phyloP scores from a whole-genome alignment of 1,284 basidiomycete genomes.

The Trichosporon sp. region DNA sequence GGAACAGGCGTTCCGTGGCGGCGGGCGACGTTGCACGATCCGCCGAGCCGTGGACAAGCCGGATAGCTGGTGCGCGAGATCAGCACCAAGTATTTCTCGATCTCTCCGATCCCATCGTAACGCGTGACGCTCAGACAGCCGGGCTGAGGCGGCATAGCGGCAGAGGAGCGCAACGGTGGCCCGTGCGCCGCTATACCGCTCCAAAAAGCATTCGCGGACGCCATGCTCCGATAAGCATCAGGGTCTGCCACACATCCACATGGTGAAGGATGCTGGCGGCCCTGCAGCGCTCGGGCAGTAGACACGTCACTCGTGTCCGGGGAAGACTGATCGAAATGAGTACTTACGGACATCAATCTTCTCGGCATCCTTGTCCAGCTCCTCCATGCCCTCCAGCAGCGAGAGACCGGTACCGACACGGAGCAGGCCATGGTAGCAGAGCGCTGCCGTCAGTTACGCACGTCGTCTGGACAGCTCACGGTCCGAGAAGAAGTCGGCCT shows the following conservation, averaged over 20 bases:
- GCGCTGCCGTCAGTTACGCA: slow-evolving; percentile 27
- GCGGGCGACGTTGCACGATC: slow-evolving; percentile 52
- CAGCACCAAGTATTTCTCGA: too few relatives aligned
- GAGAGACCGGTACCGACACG: slow-evolving; percentile 53
- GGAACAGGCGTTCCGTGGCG: slow-evolving; percentile 49
- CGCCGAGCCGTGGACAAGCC: slow-evolving; percentile 52
- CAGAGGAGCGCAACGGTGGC: not conserved
- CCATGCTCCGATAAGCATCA: not conserved
- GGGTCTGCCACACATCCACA: not conserved
- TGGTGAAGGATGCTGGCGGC: not conserved
- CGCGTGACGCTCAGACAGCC: not conserved
- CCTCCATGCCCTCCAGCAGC: slow-evolving; percentile 50
- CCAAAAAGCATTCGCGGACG: not conserved
- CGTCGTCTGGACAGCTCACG: slow-evolving; percentile 33
- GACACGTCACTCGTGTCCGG: not conserved
- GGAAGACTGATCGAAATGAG: not conserved
- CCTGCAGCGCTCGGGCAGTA: not conserved
- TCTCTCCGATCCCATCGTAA: not conserved
- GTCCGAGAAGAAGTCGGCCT: slow-evolving; percentile 49
- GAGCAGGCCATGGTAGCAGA: slow-evolving; percentile 53
- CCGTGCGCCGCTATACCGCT: not conserved
- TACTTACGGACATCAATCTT: slow-evolving; percentile 45
- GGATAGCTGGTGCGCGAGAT: slow-evolving; percentile 42
- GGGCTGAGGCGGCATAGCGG: not conserved
- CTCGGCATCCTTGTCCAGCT: slow-evolving; percentile 43